phyloP scores from a whole-genome alignment of 352 stramenopile genomes.

The Globisporangium okanoganense region DNA sequence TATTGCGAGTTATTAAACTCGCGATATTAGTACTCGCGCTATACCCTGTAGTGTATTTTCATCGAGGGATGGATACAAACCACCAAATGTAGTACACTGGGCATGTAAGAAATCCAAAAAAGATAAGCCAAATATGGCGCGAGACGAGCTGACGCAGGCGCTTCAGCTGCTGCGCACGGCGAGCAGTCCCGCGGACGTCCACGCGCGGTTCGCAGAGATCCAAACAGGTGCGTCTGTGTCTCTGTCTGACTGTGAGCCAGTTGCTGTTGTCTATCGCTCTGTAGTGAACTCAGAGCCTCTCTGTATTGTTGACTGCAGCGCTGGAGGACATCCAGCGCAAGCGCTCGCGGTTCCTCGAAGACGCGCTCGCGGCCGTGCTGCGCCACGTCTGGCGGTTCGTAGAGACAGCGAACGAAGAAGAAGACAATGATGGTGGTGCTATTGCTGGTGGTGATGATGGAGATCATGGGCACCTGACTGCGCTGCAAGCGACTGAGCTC shows the following conservation, averaged over 20 bases:
- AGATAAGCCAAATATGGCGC: slow-evolving; percentile 8
- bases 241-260: too few relatives aligned
- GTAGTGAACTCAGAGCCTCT: neutral
- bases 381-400: slow-evolving; percentile 19
- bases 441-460: neutral
- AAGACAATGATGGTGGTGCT: neutral
- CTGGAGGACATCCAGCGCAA: slow-evolving; percentile 55
- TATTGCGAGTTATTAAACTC: too few relatives aligned
- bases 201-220: slow-evolving; percentile 5
- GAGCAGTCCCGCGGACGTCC: neutral
- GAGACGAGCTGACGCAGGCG: slow-evolving; percentile 13
- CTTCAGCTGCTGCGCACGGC: slow-evolving; percentile 14
- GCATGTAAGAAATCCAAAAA: neutral
- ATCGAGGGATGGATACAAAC: too few relatives aligned
- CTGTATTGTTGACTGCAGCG: slow-evolving; percentile 21
- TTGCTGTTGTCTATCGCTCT: neutral
- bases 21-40: too few relatives aligned
- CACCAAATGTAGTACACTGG: too few relatives aligned
- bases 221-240: neutral
- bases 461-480: slow-evolving; percentile 9
- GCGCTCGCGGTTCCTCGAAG: slow-evolving; percentile 64
- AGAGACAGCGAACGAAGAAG: neutral
- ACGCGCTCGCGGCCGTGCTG: slow-evolving; percentile 51
- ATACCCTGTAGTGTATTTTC: too few relatives aligned
- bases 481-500: slow-evolving; percentile 13